Conservation (phyloP, 2,329 filamentous ascomycete species). For the Domatiomyces catenatus region DNA sequence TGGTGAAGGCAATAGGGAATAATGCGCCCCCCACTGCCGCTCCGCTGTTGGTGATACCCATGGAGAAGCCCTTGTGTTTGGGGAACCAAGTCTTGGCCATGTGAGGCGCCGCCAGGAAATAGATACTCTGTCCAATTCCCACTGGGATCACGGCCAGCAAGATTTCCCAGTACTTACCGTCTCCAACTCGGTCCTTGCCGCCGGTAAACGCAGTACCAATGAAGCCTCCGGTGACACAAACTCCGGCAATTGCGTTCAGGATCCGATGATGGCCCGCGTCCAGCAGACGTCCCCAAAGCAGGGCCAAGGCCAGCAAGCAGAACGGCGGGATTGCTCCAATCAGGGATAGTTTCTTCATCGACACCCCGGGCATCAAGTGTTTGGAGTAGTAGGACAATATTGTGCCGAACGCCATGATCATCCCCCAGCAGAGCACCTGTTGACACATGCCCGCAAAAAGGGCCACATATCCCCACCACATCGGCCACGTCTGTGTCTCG, state of each 20-base stretch:
- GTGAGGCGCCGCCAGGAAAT: slow-evolving; percentile 1
- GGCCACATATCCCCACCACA: neutral
- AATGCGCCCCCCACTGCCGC: slow-evolving; percentile 1
- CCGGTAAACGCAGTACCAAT: neutral
- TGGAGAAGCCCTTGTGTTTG: slow-evolving; percentile 1
- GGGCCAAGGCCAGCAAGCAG: slow-evolving; percentile 1
- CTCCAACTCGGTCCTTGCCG: neutral
- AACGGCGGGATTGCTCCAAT: slow-evolving; percentile 2
- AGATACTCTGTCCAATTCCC: slow-evolving; percentile 2
- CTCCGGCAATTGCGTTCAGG: neutral
- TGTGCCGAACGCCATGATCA: slow-evolving; percentile 2
- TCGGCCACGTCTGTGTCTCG: neutral
- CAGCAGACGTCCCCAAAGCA: neutral
- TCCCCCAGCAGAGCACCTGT: slow-evolving; percentile 1
- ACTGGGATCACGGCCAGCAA: slow-evolving; percentile 1
- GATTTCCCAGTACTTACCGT: slow-evolving; percentile 1
- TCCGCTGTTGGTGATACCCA: slow-evolving; percentile 2
- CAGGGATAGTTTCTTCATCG: neutral
- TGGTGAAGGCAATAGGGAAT: neutral
- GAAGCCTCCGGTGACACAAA: neutral
- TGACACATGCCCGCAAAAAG: slow-evolving; percentile 1
- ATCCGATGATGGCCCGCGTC: slow-evolving; percentile 1
- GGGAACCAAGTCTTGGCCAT: slow-evolving; percentile 2
- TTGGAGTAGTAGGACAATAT: slow-evolving; percentile 1
- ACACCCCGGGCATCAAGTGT: neutral